Conservation (phyloP, 768 basidiomycete genomes). For the Phallus indusiatus region DNA sequence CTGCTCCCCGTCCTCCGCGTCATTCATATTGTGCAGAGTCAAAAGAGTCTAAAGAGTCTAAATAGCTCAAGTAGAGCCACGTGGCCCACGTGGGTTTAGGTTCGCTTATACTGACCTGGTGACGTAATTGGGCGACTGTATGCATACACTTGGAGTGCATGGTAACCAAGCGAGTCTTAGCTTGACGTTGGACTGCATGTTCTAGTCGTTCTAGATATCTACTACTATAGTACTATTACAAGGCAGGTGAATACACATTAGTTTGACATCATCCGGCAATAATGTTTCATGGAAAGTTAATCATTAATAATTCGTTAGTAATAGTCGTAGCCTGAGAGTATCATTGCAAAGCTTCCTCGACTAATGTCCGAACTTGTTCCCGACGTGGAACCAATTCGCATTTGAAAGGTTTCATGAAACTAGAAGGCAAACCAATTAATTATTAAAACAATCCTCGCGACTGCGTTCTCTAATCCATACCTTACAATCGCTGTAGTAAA, state of each 20-base stretch:
- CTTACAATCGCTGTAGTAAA: conserved; percentile 7
- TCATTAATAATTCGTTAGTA: neutral
- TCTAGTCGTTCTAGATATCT: no score
- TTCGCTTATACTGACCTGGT: neutral
- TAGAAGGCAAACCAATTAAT: neutral
- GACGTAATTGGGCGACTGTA: neutral
- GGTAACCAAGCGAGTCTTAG: no score
- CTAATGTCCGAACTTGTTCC: neutral
- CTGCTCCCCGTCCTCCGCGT: no score
- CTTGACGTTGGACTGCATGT: no score
- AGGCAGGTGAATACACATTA: no score
- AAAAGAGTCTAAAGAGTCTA: no score
- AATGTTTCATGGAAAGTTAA: neutral
- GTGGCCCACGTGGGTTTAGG: neutral
- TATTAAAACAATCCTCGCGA: neutral
- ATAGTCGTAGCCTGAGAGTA: no score
- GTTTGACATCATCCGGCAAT: neutral
- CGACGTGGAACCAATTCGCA: conserved; percentile 2
- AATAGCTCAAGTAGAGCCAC: neutral
- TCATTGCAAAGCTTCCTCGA: conserved; percentile 1
- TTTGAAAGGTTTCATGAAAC: neutral
- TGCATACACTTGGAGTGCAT: no score
- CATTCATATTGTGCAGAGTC: neutral
- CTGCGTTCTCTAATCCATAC: neutral
- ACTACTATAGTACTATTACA: no score